Percentiles rank a stretch among this genome's conserved stretches.
Evolutionary conservation across 169 alveolate genomes (phyloP).

Genomic region (Plasmodium inui): DNA sequence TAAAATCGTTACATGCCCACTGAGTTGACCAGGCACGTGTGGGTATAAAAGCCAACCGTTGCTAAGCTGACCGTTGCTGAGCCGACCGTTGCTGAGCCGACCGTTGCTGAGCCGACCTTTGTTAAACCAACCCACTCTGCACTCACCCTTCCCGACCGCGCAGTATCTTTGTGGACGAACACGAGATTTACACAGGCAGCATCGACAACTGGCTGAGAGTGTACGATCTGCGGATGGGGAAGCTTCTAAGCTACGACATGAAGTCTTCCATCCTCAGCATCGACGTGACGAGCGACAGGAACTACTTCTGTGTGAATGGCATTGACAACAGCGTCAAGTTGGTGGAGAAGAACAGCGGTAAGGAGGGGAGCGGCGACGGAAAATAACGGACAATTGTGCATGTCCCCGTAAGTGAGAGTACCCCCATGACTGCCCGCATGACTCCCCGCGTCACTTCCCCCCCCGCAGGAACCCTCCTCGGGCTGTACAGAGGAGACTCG

Average conservation of each 20-base stretch:
- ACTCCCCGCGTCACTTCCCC: too few species aligned
- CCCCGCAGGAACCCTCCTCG: constrained; percentile 43
- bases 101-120: too few species aligned
- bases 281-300: constrained; percentile 54
- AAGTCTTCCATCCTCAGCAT: constrained; percentile 54
- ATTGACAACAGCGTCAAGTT: constrained; percentile 50
- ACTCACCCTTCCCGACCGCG: background rate
- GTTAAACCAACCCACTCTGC: background rate
- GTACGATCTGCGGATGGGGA: constrained; percentile 71
- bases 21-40: background rate
- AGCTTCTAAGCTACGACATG: constrained; percentile 46
- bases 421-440: too few species aligned
- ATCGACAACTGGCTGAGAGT: constrained; percentile 44
- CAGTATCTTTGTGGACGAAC: constrained; percentile 50
- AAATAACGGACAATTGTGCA: background rate
- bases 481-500: constrained; percentile 68
- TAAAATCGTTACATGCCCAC: background rate
- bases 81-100: too few species aligned
- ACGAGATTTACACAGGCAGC: constrained; percentile 60
- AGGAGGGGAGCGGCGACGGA: background rate
- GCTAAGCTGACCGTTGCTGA: background rate
- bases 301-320: constrained; percentile 31
- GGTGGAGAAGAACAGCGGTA: constrained; percentile 74
- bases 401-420: background rate
- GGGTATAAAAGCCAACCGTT: background rate